Base-by-base conservation (phyloP, 768 basidiomycete species). In the Glaciozyma martinii region DNA sequence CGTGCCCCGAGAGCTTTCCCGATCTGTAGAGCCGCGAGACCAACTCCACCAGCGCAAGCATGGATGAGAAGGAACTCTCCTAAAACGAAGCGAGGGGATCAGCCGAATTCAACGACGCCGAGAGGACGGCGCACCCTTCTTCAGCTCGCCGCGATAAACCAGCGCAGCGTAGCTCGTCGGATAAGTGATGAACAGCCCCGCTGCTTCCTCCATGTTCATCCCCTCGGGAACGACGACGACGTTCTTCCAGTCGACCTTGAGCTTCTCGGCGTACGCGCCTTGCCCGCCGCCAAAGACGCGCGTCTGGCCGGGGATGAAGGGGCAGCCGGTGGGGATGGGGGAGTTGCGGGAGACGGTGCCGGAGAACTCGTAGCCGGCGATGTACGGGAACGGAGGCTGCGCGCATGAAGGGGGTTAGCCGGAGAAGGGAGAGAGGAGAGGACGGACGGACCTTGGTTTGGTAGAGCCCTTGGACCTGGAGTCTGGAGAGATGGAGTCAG, bases 31-130 rank as follows among this genome's bases (percentile, higher is more conserved):
- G 94, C 93, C 9, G 86, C 85, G 58, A 94, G 85, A 0, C 93
- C 93, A 7, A 98, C 92, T 18, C 92, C 94, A 5, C 94, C 94
- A 2, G 93, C 94, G n/a, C 89, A 88, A 10, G 92, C 94, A 57
- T 90, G 90, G 6, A 98, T 86, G 4, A 99, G 83, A 4, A 95
- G 83, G 83, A 87, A 91, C 78, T 97, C 94, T 25, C 88, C 56
- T 57, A 27, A 23, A 19, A 4, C 19, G 9, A 15, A 52, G 25
- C 21, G 9, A 52, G 42, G n/a, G 42, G 30, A 27, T n/a, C n/a
- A n/a, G n/a, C n/a, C n/a, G n/a, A n/a, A n/a, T n/a, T n/a, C n/a
- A n/a, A n/a, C n/a, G n/a, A n/a, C n/a, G n/a, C n/a, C n/a, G 43
- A 29, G 27, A 40, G n/a, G n/a, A n/a, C n/a, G 52, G 73, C 79